Base-by-base conservation (phyloP, 2,329 filamentous ascomycete species). In the Emmonsia crescens region DNA sequence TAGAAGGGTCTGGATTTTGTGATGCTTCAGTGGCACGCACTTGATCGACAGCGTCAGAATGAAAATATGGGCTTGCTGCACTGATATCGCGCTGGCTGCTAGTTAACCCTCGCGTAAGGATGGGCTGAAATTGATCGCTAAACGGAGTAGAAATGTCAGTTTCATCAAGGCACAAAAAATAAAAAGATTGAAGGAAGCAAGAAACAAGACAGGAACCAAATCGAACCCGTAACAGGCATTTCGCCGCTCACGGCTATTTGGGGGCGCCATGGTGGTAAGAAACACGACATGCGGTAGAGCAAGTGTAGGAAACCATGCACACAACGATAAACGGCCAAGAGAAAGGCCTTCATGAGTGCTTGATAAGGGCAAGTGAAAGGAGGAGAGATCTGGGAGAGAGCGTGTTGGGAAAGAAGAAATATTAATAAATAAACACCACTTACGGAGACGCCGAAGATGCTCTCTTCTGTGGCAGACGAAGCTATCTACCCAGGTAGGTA, bases 181-280 rank as follows among this genome's bases (percentile, higher is more conserved):
- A 42, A 6, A 21, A 56, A 19, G 14, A 27, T 27, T 27, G 31
- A 27, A 36, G 12, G 8, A 40, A 33, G 19, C 19, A 52, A 19
- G 8, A 6, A 31, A 52, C 46, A 19, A 21, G 21, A 44, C 12
- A 55, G 12, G 49, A 19, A 44, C 21, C 36, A 59, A 58, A 24
- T 49, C 65, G 60, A 63, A 66, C 65, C 65, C 60, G 61, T 62
- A 64, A 46, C 52, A 44, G 57, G 61, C 64, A 46, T 60, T 42
- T 58, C 64, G 64, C 60, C 61, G 59, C 36, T 10, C 40, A 56
- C 44, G 51, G 59, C 44, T 36, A 33, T 31, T 57, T 24, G 49
- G 29, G 31, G 56, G 36, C 27, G 61, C 64, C 63, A 64, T 64
- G 14, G n/a, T 46, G 31, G 60, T 9, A 51, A 31, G 31, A n/a